Evolutionary conservation across 108 stramenopile genomes (phyloP), one percentile per base, ranked within the genome.

Genomic region (Fragilaria crotonensis): DNA sequence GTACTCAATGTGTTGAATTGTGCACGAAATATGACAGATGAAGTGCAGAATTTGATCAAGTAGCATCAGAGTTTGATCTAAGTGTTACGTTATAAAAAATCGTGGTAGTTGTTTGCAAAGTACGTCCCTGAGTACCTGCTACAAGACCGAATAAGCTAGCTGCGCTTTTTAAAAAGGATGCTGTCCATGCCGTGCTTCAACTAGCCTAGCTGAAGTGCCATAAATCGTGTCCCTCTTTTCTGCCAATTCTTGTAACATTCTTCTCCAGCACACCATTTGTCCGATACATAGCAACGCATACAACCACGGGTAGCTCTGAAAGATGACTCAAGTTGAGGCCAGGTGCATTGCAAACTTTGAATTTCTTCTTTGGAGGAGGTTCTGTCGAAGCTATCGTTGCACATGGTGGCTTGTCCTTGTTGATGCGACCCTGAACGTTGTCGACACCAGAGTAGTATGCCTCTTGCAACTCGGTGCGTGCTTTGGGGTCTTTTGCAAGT

Each of bases 241-340:
- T 57, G n/a, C 74, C 79, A 61, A 90, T 87, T 18, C 54, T 63
- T 17, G 60, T 33, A 2, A 90, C 89, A 67, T 94, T 94, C 33
- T 68, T 63, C 59, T 94, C 93, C 44, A 94, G 58, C 7, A 71
- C 86, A 22, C 93, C 93, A 54, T 76, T 80, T 3, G 89, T 89
- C 30, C 93, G 75, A 53, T 89, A 89, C 85, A 94, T 86, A 32
- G 93, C 87, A 14, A 94, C 93, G 55, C 93, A 90, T 5, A 88
- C 83, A 36, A 90, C 85, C 17, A 94, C 93, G 5, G 93, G 93
- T 5, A 94, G 66, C 31, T 64, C 25, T 11, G 53, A 58, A 0
- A 93, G 59, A 1, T 68, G 28, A 2, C 58, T 30, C 1, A 48
- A 31, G 5, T 67, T 54, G 21, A 60, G 30, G 45, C 27, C 20